Conservation (phyloP, 2,329 filamentous ascomycete genomes). For the Stenocarpella maydis region DNA sequence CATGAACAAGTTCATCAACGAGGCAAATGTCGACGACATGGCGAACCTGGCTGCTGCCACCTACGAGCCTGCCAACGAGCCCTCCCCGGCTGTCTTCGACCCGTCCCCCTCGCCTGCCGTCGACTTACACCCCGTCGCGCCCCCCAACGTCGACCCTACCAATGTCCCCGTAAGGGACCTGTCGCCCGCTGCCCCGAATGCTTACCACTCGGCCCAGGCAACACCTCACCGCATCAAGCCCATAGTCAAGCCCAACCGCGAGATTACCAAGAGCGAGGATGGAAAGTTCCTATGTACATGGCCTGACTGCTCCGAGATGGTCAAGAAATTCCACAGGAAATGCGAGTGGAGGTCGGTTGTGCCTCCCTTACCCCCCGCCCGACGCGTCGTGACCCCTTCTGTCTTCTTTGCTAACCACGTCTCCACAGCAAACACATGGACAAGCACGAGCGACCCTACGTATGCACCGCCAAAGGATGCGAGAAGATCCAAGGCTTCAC, state of each 20-base stretch:
- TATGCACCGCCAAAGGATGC: conserved; percentile 82
- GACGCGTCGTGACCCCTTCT: neutral
- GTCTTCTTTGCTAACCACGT: neutral
- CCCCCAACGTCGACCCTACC: conserved; percentile 40
- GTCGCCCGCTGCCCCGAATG: conserved; percentile 42
- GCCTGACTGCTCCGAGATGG: conserved; percentile 71
- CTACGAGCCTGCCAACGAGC: conserved; percentile 38
- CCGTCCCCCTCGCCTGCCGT: conserved; percentile 48
- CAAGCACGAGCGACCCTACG: conserved; percentile 93
- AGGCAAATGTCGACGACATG: conserved; percentile 47
- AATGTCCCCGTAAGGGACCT: conserved; percentile 44
- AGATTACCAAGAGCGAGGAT: conserved; percentile 68
- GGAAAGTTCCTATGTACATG: conserved; percentile 82
- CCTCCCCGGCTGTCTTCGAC: conserved; percentile 45
- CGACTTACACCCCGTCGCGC: conserved; percentile 45
- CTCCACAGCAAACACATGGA: conserved; percentile 90
- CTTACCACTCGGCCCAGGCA: conserved; percentile 35
- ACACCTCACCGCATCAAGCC: conserved; percentile 55
- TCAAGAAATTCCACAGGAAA: conserved; percentile 76
- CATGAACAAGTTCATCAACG: conserved; percentile 38
- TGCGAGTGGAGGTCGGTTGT: conserved; percentile 92
- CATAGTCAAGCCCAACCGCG: conserved; percentile 66
- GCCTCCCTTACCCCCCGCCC: neutral
- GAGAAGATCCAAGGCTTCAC: conserved; percentile 95
- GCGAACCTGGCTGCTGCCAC: conserved; percentile 47